phyloP scores from a whole-genome alignment of 1,284 basidiomycete species.

The Rhodotorula sp. region DNA sequence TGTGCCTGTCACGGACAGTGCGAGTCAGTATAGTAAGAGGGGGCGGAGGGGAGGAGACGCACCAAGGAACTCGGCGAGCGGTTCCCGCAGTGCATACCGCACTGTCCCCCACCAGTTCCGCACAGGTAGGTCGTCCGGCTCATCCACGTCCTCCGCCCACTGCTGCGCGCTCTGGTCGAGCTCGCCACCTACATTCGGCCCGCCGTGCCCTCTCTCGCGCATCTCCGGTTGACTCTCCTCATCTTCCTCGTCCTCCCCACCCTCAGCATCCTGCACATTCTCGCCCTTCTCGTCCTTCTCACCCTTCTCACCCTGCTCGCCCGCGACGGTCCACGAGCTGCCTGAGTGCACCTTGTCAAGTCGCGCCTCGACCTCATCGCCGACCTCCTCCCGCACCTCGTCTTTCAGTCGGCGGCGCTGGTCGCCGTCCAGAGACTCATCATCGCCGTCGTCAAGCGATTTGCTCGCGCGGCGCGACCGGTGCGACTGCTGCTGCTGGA shows the following conservation, averaged over 20 bases:
- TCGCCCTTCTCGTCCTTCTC: neutral
- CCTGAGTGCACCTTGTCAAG: neutral
- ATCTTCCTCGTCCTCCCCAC: neutral
- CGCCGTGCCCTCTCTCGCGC: neutral
- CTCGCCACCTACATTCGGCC: constrained; percentile 20
- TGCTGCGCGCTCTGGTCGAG: constrained; percentile 22
- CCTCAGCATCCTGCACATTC: neutral
- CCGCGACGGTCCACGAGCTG: neutral
- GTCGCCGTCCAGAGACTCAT: neutral
- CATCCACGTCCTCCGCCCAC: constrained; percentile 23
- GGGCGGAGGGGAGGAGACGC: neutral
- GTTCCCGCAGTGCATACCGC: constrained; percentile 40
- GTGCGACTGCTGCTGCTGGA: neutral
- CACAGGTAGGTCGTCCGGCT: constrained; percentile 16
- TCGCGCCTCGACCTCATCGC: neutral
- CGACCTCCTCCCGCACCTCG: neutral
- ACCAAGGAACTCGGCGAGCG: constrained; percentile 45
- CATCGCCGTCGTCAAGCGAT: neutral
- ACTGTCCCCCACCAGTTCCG: constrained; percentile 33
- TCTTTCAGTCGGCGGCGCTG: neutral
- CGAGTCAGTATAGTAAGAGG: neutral
- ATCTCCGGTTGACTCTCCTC: neutral
- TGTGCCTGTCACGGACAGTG: neutral
- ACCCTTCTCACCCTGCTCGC: neutral
- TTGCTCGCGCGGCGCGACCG: neutral